phyloP scores from a whole-genome alignment of 495 filamentous ascomycete species.

The Hypomontagnella submonticulosa region DNA sequence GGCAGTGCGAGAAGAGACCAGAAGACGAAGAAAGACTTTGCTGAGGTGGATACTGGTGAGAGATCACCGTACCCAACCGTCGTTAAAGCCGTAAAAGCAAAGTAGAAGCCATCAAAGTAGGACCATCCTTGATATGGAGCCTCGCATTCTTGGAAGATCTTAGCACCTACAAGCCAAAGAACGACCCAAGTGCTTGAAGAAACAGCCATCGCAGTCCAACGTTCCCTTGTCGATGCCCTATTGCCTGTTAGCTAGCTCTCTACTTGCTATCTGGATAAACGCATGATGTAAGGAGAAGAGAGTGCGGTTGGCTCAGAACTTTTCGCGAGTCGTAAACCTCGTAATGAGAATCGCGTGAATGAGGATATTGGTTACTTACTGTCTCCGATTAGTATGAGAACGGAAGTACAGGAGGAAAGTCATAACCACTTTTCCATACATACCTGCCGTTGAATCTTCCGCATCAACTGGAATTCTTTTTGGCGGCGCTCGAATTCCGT shows the following conservation, averaged over 20 bases:
- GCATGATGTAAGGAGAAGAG: neutral
- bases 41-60: slow-evolving; percentile 73
- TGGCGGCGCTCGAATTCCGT: slow-evolving; percentile 71
- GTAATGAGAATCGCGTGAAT: neutral
- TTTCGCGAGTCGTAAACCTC: neutral
- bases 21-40: slow-evolving; percentile 86
- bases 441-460: slow-evolving; percentile 72
- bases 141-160: slow-evolving; percentile 69
- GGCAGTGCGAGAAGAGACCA: slow-evolving; percentile 90
- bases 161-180: slow-evolving; percentile 83
- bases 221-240: slow-evolving; percentile 66
- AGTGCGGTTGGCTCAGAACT: neutral
- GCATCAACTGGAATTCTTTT: slow-evolving; percentile 85
- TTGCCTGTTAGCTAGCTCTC: slow-evolving; percentile 27
- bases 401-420: neutral
- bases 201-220: slow-evolving; percentile 74
- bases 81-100: slow-evolving; percentile 78
- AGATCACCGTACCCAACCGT: slow-evolving; percentile 91
- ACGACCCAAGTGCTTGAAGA: slow-evolving; percentile 73
- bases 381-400: slow-evolving; percentile 22
- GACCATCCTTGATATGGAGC: slow-evolving; percentile 67
- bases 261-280: no score
- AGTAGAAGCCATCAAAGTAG: slow-evolving; percentile 87
- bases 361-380: slow-evolving; percentile 25
- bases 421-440: neutral